phyloP scores from a whole-genome alignment of 225 moss, liverwort and hornwort species.

The Lunularia cruciata region DNA sequence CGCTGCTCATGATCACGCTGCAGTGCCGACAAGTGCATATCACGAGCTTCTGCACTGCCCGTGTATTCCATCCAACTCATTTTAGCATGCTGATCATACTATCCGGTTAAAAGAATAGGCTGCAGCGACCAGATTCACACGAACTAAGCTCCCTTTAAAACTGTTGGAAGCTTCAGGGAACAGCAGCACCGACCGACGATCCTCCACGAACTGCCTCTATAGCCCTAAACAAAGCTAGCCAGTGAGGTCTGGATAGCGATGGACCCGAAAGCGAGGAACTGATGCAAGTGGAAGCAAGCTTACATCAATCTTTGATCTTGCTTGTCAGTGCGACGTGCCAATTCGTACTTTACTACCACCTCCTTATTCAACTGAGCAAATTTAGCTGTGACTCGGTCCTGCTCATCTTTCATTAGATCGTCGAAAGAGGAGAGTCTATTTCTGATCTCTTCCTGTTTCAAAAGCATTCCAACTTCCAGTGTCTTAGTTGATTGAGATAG shows the following conservation, averaged over 20 bases:
- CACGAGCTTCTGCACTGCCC: constrained; percentile 85
- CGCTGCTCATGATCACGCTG: constrained; percentile 92
- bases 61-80: neutral
- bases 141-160: too few species aligned
- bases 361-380: constrained; percentile 67
- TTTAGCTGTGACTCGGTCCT: constrained; percentile 52
- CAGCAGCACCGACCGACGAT: too few species aligned
- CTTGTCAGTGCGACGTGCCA: constrained; percentile 78
- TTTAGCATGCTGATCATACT: too few species aligned
- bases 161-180: too few species aligned
- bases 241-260: too few species aligned
- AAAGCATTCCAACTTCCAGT: neutral
- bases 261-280: too few species aligned
- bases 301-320: constrained; percentile 89
- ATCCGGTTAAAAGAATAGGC: too few species aligned
- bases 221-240: too few species aligned
- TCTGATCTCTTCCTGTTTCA: constrained; percentile 74
- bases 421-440: constrained; percentile 59
- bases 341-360: constrained; percentile 63
- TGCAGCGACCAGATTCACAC: too few species aligned
- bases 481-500: too few species aligned
- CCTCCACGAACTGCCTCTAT: too few species aligned
- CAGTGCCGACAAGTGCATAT: constrained; percentile 74
- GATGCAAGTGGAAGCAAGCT: neutral
- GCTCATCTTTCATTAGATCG: constrained; percentile 61